Percentiles rank a stretch among this genome's conserved stretches.
Evolutionary conservation across 139 green algal genomes (phyloP).

Genomic region (Deuterostichococcus epilithicus): DNA sequence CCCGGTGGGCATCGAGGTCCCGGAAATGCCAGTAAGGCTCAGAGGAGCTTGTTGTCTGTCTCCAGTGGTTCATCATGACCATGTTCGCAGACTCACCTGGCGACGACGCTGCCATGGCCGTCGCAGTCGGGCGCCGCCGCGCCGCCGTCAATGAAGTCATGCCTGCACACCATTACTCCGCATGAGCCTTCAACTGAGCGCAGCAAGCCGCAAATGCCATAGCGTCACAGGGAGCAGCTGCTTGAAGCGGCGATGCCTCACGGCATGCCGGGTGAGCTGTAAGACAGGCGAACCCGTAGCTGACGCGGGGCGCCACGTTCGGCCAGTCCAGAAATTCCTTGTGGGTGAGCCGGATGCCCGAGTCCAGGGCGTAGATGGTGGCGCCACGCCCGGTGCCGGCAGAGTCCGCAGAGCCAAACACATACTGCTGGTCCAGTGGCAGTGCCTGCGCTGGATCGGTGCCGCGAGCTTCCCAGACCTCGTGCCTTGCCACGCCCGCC

Average conservation of each 20-base stretch:
- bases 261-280: too few species aligned
- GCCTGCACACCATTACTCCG: not conserved
- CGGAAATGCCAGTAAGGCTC: too few species aligned
- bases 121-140: slow-evolving; percentile 30
- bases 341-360: slow-evolving; percentile 28
- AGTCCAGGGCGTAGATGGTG: slow-evolving; percentile 45
- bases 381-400: slow-evolving; percentile 21
- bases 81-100: not conserved
- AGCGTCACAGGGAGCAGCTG: too few species aligned
- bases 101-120: slow-evolving; percentile 46
- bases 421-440: slow-evolving; percentile 14
- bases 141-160: slow-evolving; percentile 2
- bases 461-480: too few species aligned
- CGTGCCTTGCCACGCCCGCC: too few species aligned
- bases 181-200: too few species aligned
- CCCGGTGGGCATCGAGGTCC: too few species aligned
- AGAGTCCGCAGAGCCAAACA: not conserved
- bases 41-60: too few species aligned
- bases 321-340: slow-evolving; percentile 32
- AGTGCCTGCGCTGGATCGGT: not conserved
- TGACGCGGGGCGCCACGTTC: not conserved
- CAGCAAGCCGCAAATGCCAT: too few species aligned
- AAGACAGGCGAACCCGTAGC: slow-evolving; percentile 16
- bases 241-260: too few species aligned
- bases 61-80: too few species aligned